Evolutionary conservation across 768 basidiomycete species (phyloP), one percentile per base, ranked within the genome.

Genomic region (Cystobasidiopsis lactophilus): DNA sequence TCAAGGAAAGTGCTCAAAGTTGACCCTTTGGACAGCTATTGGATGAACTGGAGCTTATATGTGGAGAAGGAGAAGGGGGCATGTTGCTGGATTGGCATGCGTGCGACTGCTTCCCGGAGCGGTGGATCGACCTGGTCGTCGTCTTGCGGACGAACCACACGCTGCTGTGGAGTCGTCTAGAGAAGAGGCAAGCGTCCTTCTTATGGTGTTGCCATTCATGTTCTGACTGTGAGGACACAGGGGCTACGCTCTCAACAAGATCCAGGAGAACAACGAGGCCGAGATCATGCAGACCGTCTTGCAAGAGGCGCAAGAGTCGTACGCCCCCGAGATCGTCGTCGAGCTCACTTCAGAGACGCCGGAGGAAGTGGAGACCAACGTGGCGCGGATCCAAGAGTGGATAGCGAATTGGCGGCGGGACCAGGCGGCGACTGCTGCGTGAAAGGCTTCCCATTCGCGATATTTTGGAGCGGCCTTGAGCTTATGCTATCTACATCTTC

Each of bases 211-310:
- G 29, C 29, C 21, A 27, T 35, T 5, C 23, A 37, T 54, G 26
- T 29, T 27, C 44, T 46, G 27, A 46, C 37, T 35, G 9, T 26
- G 29, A 23, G 23, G 52, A 27, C 51, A 2, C 66, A 95, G 89
- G 56, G 74, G 75, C 9, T 96, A 96, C 64, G 70, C 82, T 1
- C 66, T 88, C 46, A 84, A 84, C 65, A 98, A 98, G 68, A 85
- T 98, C 3, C 82, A 89, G 65, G 93, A 98, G 68, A 98, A 98
- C 66, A 89, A 95, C 66, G 82, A 89, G 62, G 88, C 89, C 13
- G 93, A 98, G 69, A 96, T 98, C 63, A 93, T 96, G 88, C 73
- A 83, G 62, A 77, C 88, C 48, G 78, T 93, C 35, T 69, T 82
- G 11, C 80, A 84, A 30, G 93, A 98, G 66, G 89, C 91, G 3